Evolutionary conservation across 2,329 filamentous ascomycete genomes (phyloP).

Genomic region (Sphaerostilbella broomeana): DNA sequence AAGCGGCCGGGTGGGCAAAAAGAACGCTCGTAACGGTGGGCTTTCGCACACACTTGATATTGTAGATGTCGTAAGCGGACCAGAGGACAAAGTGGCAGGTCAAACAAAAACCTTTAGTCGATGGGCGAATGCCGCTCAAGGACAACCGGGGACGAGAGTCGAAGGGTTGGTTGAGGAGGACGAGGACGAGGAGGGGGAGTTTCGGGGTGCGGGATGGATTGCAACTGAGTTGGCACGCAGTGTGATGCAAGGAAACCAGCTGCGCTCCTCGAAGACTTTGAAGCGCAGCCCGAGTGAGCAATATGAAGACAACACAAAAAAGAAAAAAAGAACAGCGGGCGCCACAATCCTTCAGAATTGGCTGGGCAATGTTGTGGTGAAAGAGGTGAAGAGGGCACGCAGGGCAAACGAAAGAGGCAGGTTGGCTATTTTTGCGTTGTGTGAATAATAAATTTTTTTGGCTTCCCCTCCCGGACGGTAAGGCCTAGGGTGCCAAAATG

Average conservation of each 20-base stretch:
- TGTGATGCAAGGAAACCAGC: slow-evolving; percentile 14
- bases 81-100: slow-evolving; percentile 7
- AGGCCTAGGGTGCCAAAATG: slow-evolving; percentile 11
- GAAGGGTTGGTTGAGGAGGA: too few species aligned
- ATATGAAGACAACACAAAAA: slow-evolving; percentile 15
- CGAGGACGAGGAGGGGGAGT: too few species aligned
- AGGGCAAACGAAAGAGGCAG: slow-evolving; percentile 25
- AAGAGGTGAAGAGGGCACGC: slow-evolving; percentile 21
- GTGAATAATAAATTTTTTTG: slow-evolving; percentile 38
- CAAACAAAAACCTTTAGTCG: slow-evolving; percentile 5
- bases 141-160: slow-evolving; percentile 3
- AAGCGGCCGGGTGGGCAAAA: slow-evolving; percentile 9
- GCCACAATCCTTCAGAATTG: slow-evolving; percentile 26
- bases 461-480: slow-evolving; percentile 17
- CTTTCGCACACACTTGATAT: slow-evolving; percentile 9
- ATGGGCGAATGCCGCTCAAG: slow-evolving; percentile 6
- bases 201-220: slow-evolving; percentile 2
- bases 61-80: slow-evolving; percentile 5
- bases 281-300: slow-evolving; percentile 18
- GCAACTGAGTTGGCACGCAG: slow-evolving; percentile 10
- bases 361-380: slow-evolving; percentile 23
- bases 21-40: slow-evolving; percentile 7
- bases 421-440: slow-evolving; percentile 31
- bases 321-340: slow-evolving; percentile 13
- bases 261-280: slow-evolving; percentile 16